Conservation (phyloP, 495 filamentous ascomycete genomes). For the Halenospora varia region DNA sequence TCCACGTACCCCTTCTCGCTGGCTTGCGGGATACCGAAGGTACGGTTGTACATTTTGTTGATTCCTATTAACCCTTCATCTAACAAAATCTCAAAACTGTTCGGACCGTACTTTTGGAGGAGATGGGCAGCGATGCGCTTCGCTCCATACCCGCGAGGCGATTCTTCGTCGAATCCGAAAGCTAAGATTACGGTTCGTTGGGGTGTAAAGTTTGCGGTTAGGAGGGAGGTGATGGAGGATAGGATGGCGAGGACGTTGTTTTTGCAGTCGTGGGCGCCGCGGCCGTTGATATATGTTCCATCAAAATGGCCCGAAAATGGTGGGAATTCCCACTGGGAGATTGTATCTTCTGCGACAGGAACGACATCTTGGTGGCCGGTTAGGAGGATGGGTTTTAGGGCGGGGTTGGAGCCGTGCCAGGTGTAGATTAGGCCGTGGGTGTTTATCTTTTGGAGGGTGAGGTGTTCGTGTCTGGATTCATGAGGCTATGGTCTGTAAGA, state of each 20-base stretch:
- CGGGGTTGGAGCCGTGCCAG: conserved; percentile 46
- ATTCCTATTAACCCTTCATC: conserved; percentile 56
- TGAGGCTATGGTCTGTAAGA: too few relatives aligned
- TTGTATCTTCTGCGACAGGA: conserved; percentile 50
- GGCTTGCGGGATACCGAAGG: conserved; percentile 35
- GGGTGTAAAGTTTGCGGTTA: conserved; percentile 46
- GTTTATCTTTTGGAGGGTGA: conserved; percentile 50
- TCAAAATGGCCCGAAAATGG: conserved; percentile 59
- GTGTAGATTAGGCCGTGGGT: conserved; percentile 58
- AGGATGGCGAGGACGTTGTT: conserved; percentile 56
- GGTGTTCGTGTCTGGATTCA: conserved; percentile 13
- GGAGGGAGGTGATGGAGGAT: conserved; percentile 48
- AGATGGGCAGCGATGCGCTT: conserved; percentile 42
- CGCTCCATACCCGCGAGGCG: conserved; percentile 54
- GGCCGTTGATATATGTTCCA: conserved; percentile 59
- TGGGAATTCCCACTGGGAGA: conserved; percentile 52
- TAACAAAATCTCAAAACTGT: conserved; percentile 55
- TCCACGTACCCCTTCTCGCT: conserved; percentile 56
- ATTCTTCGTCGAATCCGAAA: conserved; percentile 63
- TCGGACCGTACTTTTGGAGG: conserved; percentile 49
- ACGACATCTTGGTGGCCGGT: conserved; percentile 64
- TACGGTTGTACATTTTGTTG: conserved; percentile 37
- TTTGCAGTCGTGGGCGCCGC: conserved; percentile 55
- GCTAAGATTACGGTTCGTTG: conserved; percentile 50
- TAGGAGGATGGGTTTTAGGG: conserved; percentile 56